phyloP scores from a whole-genome alignment of 2,329 filamentous ascomycete species.

The Phoma sp. region DNA sequence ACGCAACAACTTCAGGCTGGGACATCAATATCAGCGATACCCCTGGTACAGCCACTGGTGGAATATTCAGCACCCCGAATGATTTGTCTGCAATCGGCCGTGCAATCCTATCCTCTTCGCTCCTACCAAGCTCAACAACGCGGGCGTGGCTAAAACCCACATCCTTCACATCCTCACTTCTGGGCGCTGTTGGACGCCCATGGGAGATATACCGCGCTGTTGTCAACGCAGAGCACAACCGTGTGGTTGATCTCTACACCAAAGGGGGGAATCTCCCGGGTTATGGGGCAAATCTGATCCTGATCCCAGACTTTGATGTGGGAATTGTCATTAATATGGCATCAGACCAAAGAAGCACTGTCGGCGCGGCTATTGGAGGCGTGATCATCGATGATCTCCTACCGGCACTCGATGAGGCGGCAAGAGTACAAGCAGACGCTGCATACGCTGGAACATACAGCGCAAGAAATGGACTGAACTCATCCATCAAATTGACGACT shows the following conservation, averaged over 20 bases:
- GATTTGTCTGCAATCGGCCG: conserved; percentile 50
- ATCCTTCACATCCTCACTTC: conserved; percentile 45
- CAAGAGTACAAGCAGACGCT: conserved; percentile 32
- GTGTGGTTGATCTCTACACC: conserved; percentile 48
- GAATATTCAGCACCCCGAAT: conserved; percentile 45
- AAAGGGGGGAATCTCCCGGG: conserved; percentile 53
- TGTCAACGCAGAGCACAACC: conserved; percentile 10
- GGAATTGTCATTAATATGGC: conserved; percentile 52
- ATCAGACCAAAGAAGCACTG: conserved; percentile 24
- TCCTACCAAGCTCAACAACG: conserved; percentile 46
- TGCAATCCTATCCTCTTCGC: conserved; percentile 49
- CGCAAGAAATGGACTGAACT: conserved; percentile 28
- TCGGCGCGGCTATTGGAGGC: conserved; percentile 1
- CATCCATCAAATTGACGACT: conserved; percentile 35
- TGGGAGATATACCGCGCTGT: conserved; percentile 51
- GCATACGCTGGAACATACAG: conserved; percentile 38
- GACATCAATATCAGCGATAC: conserved; percentile 7
- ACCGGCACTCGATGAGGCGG: conserved; percentile 35
- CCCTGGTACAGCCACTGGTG: conserved; percentile 29
- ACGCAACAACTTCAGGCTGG: conserved; percentile 6
- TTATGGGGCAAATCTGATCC: conserved; percentile 50
- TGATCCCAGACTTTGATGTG: conserved; percentile 55
- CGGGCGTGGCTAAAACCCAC: conserved; percentile 53
- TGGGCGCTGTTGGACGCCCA: conserved; percentile 46
- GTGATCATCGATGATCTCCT: conserved; percentile 22